A percentile compares a stretch with the other conserved stretches of the same genome.
phyloP scores from a whole-genome alignment of 768 basidiomycete species.

The Cyclocybe cylindracea region DNA sequence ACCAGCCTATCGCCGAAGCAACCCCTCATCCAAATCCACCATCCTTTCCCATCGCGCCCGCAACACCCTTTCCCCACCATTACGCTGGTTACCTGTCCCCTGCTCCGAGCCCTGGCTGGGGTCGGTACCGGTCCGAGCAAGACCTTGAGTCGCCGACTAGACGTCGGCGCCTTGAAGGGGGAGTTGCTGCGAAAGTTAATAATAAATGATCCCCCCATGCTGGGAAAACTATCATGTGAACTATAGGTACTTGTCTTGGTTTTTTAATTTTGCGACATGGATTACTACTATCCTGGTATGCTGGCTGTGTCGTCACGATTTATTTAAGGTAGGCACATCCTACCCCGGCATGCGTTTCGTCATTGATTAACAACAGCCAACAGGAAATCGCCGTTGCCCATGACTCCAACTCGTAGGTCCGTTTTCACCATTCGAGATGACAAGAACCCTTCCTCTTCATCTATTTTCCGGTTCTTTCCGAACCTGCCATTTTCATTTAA shows the following conservation, averaged over 20 bases:
- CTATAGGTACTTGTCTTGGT: constrained; percentile 14
- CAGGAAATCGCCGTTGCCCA: constrained; percentile 11
- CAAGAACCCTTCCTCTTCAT: constrained; percentile 13
- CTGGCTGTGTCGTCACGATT: constrained; percentile 2
- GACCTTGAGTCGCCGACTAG: constrained; percentile 48
- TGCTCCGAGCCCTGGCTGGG: constrained; percentile 48
- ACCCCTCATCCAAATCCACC: constrained; percentile 32
- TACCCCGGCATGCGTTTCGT: constrained; percentile 13
- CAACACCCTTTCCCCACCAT: constrained; percentile 43
- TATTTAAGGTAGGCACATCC: constrained; percentile 16
- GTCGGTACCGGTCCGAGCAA: constrained; percentile 39
- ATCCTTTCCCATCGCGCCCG: constrained; percentile 40
- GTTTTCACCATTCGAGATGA: constrained; percentile 13
- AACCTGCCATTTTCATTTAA: constrained; percentile 14
- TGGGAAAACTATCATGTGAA: constrained; percentile 7
- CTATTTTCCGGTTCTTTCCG: constrained; percentile 19
- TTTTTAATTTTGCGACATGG: constrained; percentile 2
- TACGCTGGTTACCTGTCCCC: constrained; percentile 53
- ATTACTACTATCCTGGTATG: not conserved
- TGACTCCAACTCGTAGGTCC: constrained; percentile 11
- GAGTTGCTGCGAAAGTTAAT: constrained; percentile 55
- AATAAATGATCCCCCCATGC: constrained; percentile 27
- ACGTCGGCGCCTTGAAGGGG: constrained; percentile 57
- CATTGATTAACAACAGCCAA: constrained; percentile 14
- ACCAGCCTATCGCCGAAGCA: constrained; percentile 43